Evolutionary conservation across 768 basidiomycete genomes (phyloP).

Genomic region (Mycena indigotica): DNA sequence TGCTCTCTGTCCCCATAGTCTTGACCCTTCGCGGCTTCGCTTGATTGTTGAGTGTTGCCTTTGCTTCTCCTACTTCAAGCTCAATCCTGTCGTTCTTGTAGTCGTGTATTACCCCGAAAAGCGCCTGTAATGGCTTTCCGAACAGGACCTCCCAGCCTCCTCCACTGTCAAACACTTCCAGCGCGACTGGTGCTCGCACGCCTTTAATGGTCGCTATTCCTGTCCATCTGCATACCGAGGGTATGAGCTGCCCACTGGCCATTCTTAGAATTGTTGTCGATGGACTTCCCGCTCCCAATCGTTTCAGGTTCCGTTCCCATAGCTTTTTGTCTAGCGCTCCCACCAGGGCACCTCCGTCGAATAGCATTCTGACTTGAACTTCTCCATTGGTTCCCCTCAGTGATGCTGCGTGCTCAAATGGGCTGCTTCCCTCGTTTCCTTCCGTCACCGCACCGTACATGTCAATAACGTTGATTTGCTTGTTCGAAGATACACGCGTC

Average conservation of each 20-base stretch:
- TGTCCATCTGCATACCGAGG: too few relatives aligned
- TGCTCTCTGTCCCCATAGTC: too few relatives aligned
- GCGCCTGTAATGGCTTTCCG: too few relatives aligned
- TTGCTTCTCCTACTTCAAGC: neutral
- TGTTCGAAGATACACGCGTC: neutral
- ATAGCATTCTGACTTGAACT: neutral
- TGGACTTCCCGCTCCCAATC: too few relatives aligned
- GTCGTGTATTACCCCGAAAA: conserved; percentile 16
- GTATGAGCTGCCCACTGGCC: conserved; percentile 34
- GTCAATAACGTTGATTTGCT: neutral
- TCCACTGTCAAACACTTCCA: conserved; percentile 31
- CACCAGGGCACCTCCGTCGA: conserved; percentile 37
- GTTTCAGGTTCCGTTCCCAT: conserved; percentile 10
- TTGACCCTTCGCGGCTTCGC: neutral
- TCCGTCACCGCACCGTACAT: too few relatives aligned
- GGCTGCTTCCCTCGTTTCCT: neutral
- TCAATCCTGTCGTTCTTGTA: conserved; percentile 8
- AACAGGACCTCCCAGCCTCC: too few relatives aligned
- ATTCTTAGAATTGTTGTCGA: conserved; percentile 25
- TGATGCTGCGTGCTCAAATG: neutral
- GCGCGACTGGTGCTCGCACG: neutral
- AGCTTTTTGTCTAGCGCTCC: conserved; percentile 10
- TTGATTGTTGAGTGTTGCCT: conserved; percentile 2
- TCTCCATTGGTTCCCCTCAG: neutral
- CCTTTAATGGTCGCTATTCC: conserved; percentile 20